phyloP scores from a whole-genome alignment of 805 yeast genomes.

The Ogataea parapolymorpha region DNA sequence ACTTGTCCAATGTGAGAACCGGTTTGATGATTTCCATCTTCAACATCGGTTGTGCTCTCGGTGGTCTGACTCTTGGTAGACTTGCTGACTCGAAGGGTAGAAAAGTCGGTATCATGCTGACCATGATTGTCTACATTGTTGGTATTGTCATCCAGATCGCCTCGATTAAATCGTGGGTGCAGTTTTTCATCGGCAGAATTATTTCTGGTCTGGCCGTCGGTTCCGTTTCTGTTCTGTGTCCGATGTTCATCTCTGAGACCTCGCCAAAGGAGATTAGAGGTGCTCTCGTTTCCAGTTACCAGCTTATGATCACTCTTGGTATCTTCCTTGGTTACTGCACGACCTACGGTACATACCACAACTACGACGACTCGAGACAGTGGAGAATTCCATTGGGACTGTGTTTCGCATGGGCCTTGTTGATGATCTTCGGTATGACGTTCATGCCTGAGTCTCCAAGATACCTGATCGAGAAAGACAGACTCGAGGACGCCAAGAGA shows the following conservation, averaged over 20 bases:
- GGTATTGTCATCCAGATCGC: slow-evolving; percentile 63
- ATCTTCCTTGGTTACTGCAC: slow-evolving; percentile 69
- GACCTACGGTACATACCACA: slow-evolving; percentile 57
- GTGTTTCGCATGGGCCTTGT: slow-evolving; percentile 50
- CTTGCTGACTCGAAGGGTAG: slow-evolving; percentile 60
- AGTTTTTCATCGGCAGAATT: slow-evolving; percentile 60
- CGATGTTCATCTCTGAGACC: slow-evolving; percentile 63
- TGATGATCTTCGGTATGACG: slow-evolving; percentile 48
- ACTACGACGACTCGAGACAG: slow-evolving; percentile 46
- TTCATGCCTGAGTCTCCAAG: slow-evolving; percentile 72
- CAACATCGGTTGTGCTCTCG: slow-evolving; percentile 71
- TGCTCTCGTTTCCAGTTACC: slow-evolving; percentile 65
- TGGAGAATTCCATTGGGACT: slow-evolving; percentile 65
- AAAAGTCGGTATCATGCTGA: slow-evolving; percentile 50
- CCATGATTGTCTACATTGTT: slow-evolving; percentile 54
- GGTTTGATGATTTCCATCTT: slow-evolving; percentile 69
- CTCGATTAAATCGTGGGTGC: slow-evolving; percentile 55
- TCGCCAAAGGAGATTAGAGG: slow-evolving; percentile 72
- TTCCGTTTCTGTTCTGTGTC: slow-evolving; percentile 49
- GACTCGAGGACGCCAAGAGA: slow-evolving; percentile 49
- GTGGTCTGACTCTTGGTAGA: slow-evolving; percentile 59
- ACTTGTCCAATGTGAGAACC: slow-evolving; percentile 49
- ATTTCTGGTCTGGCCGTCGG: slow-evolving; percentile 57
- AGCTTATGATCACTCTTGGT: slow-evolving; percentile 67
- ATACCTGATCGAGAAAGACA: slow-evolving; percentile 50